Evolutionary conservation across 805 yeast genomes (phyloP), one percentile per base, ranked within the genome.

Genomic region (Kuraishia molischiana): DNA sequence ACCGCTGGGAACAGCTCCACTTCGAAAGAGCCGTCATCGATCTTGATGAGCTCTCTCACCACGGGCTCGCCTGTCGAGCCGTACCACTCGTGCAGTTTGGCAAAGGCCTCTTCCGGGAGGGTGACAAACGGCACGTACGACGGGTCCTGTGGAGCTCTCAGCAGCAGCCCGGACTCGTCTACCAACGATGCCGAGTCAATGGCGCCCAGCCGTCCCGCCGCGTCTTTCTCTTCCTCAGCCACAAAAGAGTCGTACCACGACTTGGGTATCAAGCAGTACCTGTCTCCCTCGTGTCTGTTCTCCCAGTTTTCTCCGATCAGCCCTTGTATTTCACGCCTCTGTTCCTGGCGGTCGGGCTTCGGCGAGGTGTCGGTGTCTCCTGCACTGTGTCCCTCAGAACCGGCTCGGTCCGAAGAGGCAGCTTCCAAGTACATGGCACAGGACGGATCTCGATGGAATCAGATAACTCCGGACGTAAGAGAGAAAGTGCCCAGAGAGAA

Each of bases 1-100:
- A 41, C 38, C 5, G 51, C 29, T 2, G 61, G 60, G 29, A 44
- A 41, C 4, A 48, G 38, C n/a, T 54, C 55, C 20, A 53, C 35
- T 17, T 45, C 44, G 20, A 46, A 39, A 21, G 48, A 45, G 5
- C 50, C 53, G 29, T 57, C 59, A 10, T 41, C 35, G 4, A 38
- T 35, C 21, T 44, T 47, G 36, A 42, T 38, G 18, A 64, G 44
- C 14, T 44, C 48, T 3, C 77, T 62, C n/a, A 45, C 42, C 1
- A 69, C 53, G 1, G 69, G 62, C 5, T 43, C 42, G 4, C 68
- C 59, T 4, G 49, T 51, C 1, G 67, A 65, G 0, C 82, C 83
- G 52, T 77, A 79, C 78, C 81, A 73, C 24, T 62, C 59, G 1
- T 51, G 54, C 8, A 80, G 52, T 41, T 61, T 49, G 13, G 6